These are phyloP conservation scores for Hypomontagnella monticulosa DNA, from an alignment of 495 filamentous ascomycete genomes.

Conservation along the genomic window DNA sequence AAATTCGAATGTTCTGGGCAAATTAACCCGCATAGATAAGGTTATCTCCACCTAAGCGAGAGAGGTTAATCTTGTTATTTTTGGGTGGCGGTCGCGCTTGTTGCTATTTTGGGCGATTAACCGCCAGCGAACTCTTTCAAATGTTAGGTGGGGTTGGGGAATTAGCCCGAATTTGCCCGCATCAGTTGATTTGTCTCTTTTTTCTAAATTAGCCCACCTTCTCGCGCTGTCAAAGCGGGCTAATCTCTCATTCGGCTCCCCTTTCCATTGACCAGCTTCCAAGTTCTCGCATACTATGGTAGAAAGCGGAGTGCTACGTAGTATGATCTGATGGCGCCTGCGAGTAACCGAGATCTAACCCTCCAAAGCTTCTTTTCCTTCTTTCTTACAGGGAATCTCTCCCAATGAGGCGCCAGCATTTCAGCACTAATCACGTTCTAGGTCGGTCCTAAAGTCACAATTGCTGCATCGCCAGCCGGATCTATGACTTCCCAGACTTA, in stretches of 20 bases:
- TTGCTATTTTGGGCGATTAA: constrained; percentile 39
- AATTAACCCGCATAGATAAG: constrained; percentile 32
- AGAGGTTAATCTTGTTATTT: constrained; percentile 30
- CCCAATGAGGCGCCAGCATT: constrained; percentile 21
- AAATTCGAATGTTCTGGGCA: constrained; percentile 22
- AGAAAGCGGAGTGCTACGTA: constrained; percentile 10
- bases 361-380: constrained; percentile 29
- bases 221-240: constrained; percentile 5
- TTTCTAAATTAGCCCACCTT: constrained; percentile 39
- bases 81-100: constrained; percentile 36
- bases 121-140: constrained; percentile 11
- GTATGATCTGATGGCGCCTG: constrained; percentile 36
- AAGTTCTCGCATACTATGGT: not conserved
- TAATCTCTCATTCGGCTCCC: constrained; percentile 16
- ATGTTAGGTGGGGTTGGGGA: not conserved
- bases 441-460: constrained; percentile 30
- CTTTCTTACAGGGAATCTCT: constrained; percentile 9
- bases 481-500: constrained; percentile 29
- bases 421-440: constrained; percentile 21
- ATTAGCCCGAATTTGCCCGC: constrained; percentile 23
- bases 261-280: constrained; percentile 5
- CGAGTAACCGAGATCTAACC: constrained; percentile 29
- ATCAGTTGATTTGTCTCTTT: not conserved
- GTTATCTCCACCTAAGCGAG: constrained; percentile 21
- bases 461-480: constrained; percentile 30